phyloP scores from a whole-genome alignment of 768 basidiomycete genomes.

The Xerocomellus intermedius region DNA sequence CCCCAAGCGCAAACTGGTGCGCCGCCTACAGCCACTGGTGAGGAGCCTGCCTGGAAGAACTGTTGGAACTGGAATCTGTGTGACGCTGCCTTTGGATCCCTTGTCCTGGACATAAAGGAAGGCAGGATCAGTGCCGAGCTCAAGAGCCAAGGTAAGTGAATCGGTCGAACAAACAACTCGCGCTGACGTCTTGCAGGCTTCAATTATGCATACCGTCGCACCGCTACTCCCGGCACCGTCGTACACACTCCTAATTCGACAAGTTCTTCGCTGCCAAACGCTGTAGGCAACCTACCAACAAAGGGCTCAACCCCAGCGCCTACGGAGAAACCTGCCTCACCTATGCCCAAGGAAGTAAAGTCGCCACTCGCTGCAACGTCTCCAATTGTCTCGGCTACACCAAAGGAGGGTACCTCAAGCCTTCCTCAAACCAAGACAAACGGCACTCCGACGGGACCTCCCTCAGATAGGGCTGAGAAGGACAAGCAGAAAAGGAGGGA shows the following conservation, averaged over 20 bases:
- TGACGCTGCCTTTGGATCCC: constrained; percentile 89
- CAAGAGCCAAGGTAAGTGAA: constrained; percentile 77
- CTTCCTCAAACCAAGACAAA: constrained; percentile 34
- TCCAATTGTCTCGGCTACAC: constrained; percentile 31
- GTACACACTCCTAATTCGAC: constrained; percentile 59
- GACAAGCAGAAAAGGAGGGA: constrained; percentile 60
- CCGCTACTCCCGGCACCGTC: constrained; percentile 51
- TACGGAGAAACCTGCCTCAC: constrained; percentile 37
- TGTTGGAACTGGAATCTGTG: constrained; percentile 99
- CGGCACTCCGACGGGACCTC: constrained; percentile 29
- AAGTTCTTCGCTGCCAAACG: constrained; percentile 48
- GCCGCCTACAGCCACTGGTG: constrained; percentile 54
- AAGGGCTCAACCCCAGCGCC: constrained; percentile 34
- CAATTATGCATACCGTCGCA: constrained; percentile 92
- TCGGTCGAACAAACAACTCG: background rate
- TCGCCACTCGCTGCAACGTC: constrained; percentile 37
- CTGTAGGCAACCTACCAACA: constrained; percentile 33
- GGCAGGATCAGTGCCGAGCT: constrained; percentile 90
- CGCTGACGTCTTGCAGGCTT: constrained; percentile 57
- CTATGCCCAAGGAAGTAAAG: constrained; percentile 32
- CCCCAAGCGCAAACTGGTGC: constrained; percentile 37
- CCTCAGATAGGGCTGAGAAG: constrained; percentile 52
- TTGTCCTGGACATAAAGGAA: constrained; percentile 87
- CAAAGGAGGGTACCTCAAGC: constrained; percentile 36
- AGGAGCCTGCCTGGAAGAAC: constrained; percentile 97